These are phyloP conservation scores for Pythium coloratum DNA, from an alignment of 352 stramenopile genomes.

Conservation along the genomic window DNA sequence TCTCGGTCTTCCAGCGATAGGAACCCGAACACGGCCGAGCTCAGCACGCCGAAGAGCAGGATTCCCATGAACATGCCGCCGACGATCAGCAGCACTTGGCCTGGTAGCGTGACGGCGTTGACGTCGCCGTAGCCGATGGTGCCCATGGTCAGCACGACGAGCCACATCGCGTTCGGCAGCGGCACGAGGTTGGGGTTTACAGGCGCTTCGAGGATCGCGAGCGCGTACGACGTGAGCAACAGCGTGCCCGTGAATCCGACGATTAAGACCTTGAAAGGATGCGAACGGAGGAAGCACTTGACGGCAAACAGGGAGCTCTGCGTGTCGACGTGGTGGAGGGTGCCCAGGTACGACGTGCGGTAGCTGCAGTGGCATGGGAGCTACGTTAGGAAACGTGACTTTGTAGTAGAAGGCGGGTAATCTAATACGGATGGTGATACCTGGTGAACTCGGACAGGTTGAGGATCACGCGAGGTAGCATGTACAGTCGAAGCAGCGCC, in stretches of 20 bases:
- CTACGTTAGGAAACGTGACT: background rate
- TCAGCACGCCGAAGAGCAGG: constrained; percentile 66
- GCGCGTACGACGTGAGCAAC: constrained; percentile 57
- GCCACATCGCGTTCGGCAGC: constrained; percentile 60
- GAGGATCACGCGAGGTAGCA: constrained; percentile 69
- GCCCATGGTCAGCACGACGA: constrained; percentile 75
- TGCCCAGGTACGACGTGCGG: constrained; percentile 70
- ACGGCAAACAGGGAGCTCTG: constrained; percentile 77
- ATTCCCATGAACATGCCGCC: constrained; percentile 73
- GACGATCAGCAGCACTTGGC: constrained; percentile 59
- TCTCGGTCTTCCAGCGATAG: constrained; percentile 58
- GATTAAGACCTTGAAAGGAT: constrained; percentile 63
- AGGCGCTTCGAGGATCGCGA: constrained; percentile 65
- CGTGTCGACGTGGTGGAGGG: constrained; percentile 74
- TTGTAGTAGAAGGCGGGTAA: too few species aligned
- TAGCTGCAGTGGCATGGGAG: constrained; percentile 38
- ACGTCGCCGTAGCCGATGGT: constrained; percentile 79
- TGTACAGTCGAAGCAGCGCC: constrained; percentile 70
- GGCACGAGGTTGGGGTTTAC: constrained; percentile 65
- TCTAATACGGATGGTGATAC: constrained; percentile 30
- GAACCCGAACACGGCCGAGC: constrained; percentile 62
- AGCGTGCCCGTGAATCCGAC: constrained; percentile 42
- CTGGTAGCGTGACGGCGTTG: constrained; percentile 46
- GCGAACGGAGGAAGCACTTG: constrained; percentile 74
- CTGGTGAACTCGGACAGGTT: constrained; percentile 78